Percentiles rank a stretch among this genome's conserved stretches.
These are phyloP conservation scores for Blastocystis hominis DNA, from an alignment of 352 stramenopile species.

Conservation along the genomic window DNA sequence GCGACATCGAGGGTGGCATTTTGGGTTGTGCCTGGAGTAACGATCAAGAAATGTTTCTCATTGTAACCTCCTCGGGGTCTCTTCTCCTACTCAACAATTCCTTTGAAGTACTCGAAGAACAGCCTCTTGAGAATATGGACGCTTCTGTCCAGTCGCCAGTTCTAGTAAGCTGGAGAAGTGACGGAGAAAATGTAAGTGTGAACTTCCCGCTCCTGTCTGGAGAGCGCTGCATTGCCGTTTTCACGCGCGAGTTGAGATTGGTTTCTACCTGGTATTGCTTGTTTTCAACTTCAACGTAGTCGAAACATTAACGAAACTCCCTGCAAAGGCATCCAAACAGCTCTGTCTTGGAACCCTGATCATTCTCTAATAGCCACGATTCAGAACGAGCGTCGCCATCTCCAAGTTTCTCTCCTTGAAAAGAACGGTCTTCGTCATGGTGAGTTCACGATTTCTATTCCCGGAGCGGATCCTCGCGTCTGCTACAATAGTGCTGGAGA, in stretches of 20 bases:
- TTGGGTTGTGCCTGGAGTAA: conserved; percentile 30
- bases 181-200: conserved; percentile 68
- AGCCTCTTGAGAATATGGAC: not conserved
- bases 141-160: conserved; percentile 46
- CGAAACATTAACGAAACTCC: conserved; percentile 69
- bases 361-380: conserved; percentile 69
- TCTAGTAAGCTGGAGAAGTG: conserved; percentile 68
- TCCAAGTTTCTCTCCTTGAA: conserved; percentile 73
- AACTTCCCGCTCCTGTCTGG: not conserved
- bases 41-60: conserved; percentile 42
- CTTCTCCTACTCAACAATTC: conserved; percentile 49
- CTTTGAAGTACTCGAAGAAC: conserved; percentile 37
- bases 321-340: conserved; percentile 63
- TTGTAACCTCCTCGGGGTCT: not conserved
- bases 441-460: conserved; percentile 65
- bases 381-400: conserved; percentile 66
- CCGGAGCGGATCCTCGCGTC: conserved; percentile 58
- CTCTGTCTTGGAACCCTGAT: conserved; percentile 70
- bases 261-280: not conserved
- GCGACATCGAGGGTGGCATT: conserved; percentile 51
- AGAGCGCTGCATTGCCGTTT: not conserved
- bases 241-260: not conserved
- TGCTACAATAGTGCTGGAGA: conserved; percentile 70
- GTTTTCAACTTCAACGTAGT: conserved; percentile 27
- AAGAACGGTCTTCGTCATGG: conserved; percentile 72